Evolutionary conservation across 257 asterid species (phyloP).

Genomic region (Salvia hispanica): DNA sequence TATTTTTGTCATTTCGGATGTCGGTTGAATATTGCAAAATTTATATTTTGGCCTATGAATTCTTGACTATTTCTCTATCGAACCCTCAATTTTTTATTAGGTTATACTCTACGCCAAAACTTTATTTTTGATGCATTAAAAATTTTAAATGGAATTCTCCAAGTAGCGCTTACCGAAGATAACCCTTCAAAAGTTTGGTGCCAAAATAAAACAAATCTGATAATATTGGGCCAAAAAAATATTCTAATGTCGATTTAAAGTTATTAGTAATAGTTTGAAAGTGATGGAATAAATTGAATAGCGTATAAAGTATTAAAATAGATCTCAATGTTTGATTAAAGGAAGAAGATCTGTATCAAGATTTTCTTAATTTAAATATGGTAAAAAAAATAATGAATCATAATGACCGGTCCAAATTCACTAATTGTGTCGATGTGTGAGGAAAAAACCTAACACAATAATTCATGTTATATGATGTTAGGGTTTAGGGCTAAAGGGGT

Average conservation of each 20-base stretch:
- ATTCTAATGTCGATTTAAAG: too few species aligned
- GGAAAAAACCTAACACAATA: too few species aligned
- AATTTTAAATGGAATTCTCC: too few species aligned
- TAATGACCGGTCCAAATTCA: background rate
- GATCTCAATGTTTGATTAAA: background rate
- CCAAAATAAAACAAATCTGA: background rate
- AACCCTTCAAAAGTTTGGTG: background rate
- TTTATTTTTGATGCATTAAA: background rate
- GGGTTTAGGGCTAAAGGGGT: too few species aligned
- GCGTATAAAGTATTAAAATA: background rate
- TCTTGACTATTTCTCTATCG: background rate
- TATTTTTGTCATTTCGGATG: slow-evolving; percentile 8
- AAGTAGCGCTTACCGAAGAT: too few species aligned
- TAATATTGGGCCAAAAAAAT: background rate
- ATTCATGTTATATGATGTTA: too few species aligned
- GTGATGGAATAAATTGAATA: background rate
- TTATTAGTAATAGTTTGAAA: background rate
- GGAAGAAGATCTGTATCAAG: background rate
- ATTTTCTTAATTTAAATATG: background rate
- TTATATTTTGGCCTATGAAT: background rate
- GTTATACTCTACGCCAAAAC: background rate
- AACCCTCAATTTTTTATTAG: background rate
- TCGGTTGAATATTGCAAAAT: background rate
- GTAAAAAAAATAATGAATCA: background rate
- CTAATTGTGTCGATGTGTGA: too few species aligned